phyloP scores from a whole-genome alignment of 441 rosid species.

The Rhodomyrtus psidioides region DNA sequence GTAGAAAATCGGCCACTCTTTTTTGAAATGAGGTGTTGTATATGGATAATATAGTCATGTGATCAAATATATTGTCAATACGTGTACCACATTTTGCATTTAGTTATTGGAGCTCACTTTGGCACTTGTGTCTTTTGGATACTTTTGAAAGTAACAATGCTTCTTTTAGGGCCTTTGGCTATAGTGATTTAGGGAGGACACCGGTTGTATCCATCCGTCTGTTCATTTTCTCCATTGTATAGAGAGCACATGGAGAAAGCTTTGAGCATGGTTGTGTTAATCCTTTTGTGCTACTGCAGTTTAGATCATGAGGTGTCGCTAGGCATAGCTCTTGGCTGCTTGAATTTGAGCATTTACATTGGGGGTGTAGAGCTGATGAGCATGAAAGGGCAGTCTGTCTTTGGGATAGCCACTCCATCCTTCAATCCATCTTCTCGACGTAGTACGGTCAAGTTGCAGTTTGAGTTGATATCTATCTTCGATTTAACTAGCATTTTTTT shows the following conservation, averaged over 20 bases:
- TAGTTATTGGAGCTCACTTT: not conserved
- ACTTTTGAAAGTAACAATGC: not conserved
- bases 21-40: not conserved
- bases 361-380: not conserved
- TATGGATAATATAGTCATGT: not conserved
- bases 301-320: not conserved
- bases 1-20: not conserved
- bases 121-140: not conserved
- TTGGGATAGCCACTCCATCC: not conserved
- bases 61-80: not conserved
- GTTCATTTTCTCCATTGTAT: not conserved
- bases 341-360: not conserved
- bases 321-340: not conserved
- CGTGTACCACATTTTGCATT: not conserved
- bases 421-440: not conserved
- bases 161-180: not conserved
- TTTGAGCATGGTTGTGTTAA: slow-evolving; percentile 36
- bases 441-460: not conserved
- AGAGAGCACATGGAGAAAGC: not conserved
- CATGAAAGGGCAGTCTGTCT: not conserved
- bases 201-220: not conserved
- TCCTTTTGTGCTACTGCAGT: not conserved
- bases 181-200: not conserved
- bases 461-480: not conserved
- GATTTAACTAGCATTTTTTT: not conserved